Conservation (phyloP, 1,139 yeast species). For the Blastobotrys buckinghamii region DNA sequence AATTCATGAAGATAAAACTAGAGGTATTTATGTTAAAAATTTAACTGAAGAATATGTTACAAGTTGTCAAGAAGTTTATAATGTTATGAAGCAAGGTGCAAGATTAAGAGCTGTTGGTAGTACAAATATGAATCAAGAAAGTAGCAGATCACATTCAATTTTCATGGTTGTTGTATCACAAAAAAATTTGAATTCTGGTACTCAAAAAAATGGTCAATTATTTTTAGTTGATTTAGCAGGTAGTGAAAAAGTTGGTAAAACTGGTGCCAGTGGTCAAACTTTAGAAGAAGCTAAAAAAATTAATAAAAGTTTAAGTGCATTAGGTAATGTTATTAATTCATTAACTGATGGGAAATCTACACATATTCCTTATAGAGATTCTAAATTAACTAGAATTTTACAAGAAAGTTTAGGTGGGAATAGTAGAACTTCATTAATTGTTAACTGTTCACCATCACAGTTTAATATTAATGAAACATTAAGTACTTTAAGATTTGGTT, state of each 20-base stretch:
- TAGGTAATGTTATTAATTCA: conserved; percentile 78
- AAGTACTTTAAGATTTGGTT: conserved; percentile 75
- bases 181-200: conserved; percentile 42
- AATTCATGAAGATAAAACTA: conserved; percentile 59
- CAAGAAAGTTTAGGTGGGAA: conserved; percentile 89
- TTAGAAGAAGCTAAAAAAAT: conserved; percentile 82
- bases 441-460: conserved; percentile 70
- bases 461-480: conserved; percentile 63
- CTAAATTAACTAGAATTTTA: conserved; percentile 73
- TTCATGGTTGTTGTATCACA: conserved; percentile 63
- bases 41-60: conserved; percentile 57
- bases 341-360: conserved; percentile 63
- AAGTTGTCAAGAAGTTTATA: conserved; percentile 52
- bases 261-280: conserved; percentile 72
- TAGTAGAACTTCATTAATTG: conserved; percentile 70
- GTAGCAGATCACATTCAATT: conserved; percentile 80
- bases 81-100: conserved; percentile 52
- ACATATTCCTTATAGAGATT: conserved; percentile 76
- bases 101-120: conserved; percentile 50
- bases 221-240: conserved; percentile 87
- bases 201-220: conserved; percentile 58
- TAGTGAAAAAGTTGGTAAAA: conserved; percentile 76
- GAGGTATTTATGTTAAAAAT: conserved; percentile 69
- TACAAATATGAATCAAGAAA: conserved; percentile 69
- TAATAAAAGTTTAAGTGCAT: conserved; percentile 67